phyloP scores from a whole-genome alignment of 345 rosid genomes.

The Populus deltoides region DNA sequence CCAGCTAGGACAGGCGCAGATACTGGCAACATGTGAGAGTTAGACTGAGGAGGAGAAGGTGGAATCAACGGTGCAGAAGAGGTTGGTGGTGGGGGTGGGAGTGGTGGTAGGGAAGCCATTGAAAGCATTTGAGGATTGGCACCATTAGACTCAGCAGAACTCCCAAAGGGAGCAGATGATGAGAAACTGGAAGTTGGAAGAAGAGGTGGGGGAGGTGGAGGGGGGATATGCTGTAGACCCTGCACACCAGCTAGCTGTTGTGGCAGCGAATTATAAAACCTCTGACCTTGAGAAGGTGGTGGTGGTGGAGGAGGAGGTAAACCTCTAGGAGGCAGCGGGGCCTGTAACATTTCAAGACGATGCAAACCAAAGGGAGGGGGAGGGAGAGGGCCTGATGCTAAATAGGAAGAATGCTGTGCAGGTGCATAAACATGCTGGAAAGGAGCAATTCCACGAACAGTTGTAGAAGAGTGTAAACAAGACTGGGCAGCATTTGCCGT shows the following conservation, averaged over 20 bases:
- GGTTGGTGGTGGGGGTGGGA: background rate
- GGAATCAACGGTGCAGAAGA: background rate
- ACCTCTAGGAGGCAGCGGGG: slow-evolving; percentile 27
- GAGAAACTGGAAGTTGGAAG: slow-evolving; percentile 28
- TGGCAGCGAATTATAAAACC: slow-evolving; percentile 26
- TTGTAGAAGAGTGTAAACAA: slow-evolving; percentile 19
- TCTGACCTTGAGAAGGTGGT: slow-evolving; percentile 36
- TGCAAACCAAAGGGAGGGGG: slow-evolving; percentile 22
- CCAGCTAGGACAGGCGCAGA: background rate
- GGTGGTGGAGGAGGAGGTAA: slow-evolving; percentile 39
- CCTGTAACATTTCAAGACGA: slow-evolving; percentile 11
- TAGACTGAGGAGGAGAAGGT: background rate
- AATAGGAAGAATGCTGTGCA: slow-evolving; percentile 30
- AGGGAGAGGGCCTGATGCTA: slow-evolving; percentile 26
- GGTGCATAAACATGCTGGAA: slow-evolving; percentile 25
- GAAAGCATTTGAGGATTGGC: slow-evolving; percentile 19
- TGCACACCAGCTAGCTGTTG: slow-evolving; percentile 25
- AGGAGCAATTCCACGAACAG: slow-evolving; percentile 22
- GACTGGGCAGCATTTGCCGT: slow-evolving; percentile 33
- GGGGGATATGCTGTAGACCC: slow-evolving; percentile 28
- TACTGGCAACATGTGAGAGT: background rate
- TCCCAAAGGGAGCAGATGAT: slow-evolving; percentile 23
- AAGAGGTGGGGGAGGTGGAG: slow-evolving; percentile 29
- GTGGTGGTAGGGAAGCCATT: background rate
- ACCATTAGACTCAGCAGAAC: slow-evolving; percentile 10